Percentiles rank a stretch among this genome's conserved stretches.
phyloP scores from a whole-genome alignment of 2,329 filamentous ascomycete species.

The Aspergillus viridinutans region DNA sequence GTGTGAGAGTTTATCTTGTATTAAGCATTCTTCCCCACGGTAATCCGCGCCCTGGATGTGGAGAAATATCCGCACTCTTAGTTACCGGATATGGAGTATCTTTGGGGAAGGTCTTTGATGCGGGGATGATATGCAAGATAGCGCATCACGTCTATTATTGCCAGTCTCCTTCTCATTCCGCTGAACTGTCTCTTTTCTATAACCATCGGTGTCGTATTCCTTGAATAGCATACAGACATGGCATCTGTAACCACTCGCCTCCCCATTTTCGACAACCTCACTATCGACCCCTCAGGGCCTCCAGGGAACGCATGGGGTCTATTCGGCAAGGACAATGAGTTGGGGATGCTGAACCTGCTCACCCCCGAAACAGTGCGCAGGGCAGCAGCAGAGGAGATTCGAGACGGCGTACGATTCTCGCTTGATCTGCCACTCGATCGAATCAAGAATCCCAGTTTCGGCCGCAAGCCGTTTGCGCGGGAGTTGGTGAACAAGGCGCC shows the following conservation, averaged over 20 bases:
- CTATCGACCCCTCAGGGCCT: conserved; percentile 48
- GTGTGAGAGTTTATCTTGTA: not conserved
- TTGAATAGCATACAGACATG: not conserved
- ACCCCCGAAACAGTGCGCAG: conserved; percentile 42
- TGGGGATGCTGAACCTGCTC: conserved; percentile 54
- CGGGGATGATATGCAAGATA: not conserved
- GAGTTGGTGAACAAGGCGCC: conserved; percentile 50
- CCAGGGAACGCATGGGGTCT: conserved; percentile 55
- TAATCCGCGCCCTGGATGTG: conserved; percentile 1
- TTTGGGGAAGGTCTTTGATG: not conserved
- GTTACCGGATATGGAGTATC: not conserved
- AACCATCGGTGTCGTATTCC: not conserved
- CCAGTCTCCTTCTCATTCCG: not conserved
- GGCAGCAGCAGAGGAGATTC: conserved; percentile 45
- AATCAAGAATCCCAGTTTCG: conserved; percentile 51
- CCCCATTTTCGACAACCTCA: conserved; percentile 44
- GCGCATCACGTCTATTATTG: not conserved
- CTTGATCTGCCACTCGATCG: conserved; percentile 60
- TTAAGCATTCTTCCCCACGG: not conserved
- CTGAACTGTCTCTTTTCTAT: not conserved
- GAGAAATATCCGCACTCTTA: conserved; percentile 4
- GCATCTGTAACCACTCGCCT: not conserved
- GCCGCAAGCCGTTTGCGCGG: conserved; percentile 53
- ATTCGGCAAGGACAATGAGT: conserved; percentile 49
- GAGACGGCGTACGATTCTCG: conserved; percentile 42